A percentile compares a stretch with the other conserved stretches of the same genome.
These are phyloP conservation scores for Nicotiana noctiflora DNA, from an alignment of 257 asterid genomes.

Conservation along the genomic window DNA sequence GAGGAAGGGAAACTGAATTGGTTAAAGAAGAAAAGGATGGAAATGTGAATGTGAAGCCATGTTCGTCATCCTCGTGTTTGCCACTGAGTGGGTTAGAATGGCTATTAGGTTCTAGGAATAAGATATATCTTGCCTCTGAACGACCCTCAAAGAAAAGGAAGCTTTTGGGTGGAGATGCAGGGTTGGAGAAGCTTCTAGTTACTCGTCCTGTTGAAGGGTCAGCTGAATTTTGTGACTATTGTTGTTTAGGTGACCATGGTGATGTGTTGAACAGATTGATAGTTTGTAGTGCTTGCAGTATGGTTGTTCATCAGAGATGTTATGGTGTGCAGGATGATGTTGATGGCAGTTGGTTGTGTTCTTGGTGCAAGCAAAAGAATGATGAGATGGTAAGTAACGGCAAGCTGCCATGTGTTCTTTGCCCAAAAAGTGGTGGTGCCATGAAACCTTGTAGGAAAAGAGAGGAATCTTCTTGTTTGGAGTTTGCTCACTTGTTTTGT, in stretches of 20 bases:
- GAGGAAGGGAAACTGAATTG: neutral
- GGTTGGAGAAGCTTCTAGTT: slow-evolving; percentile 79
- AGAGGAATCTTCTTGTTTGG: slow-evolving; percentile 32
- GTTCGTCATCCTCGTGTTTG: slow-evolving; percentile 15
- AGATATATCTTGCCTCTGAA: slow-evolving; percentile 77
- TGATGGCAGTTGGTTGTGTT: slow-evolving; percentile 69
- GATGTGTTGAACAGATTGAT: slow-evolving; percentile 65
- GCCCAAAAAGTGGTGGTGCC: slow-evolving; percentile 88
- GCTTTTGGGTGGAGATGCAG: slow-evolving; percentile 87
- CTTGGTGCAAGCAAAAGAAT: slow-evolving; percentile 74
- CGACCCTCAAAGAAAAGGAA: slow-evolving; percentile 86
- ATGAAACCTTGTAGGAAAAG: slow-evolving; percentile 58
- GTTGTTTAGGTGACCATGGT: slow-evolving; percentile 60
- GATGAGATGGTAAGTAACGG: slow-evolving; percentile 27
- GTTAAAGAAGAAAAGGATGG: slow-evolving; percentile 24
- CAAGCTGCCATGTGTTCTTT: slow-evolving; percentile 64
- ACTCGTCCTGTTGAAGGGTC: slow-evolving; percentile 68
- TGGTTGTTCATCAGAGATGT: slow-evolving; percentile 89
- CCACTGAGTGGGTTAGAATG: slow-evolving; percentile 71
- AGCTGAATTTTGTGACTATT: slow-evolving; percentile 74
- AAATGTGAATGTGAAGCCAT: slow-evolving; percentile 21
- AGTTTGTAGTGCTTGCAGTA: slow-evolving; percentile 61
- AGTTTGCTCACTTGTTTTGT: slow-evolving; percentile 89
- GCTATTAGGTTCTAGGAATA: slow-evolving; percentile 90
- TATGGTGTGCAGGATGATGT: slow-evolving; percentile 89